Evolutionary conservation across 306 rosid species (phyloP).

Genomic region (Castanea crenata): DNA sequence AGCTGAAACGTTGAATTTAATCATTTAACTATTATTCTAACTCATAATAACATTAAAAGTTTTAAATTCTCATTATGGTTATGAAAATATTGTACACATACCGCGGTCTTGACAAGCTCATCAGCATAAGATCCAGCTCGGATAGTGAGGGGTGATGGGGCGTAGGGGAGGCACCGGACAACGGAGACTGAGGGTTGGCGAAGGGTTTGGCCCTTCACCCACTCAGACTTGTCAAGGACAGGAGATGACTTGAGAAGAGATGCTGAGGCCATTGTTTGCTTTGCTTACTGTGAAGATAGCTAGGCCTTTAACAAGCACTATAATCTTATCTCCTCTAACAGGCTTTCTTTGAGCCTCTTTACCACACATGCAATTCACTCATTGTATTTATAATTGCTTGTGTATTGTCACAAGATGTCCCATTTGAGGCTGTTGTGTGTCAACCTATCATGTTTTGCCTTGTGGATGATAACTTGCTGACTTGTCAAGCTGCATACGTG

Average conservation of each 20-base stretch:
- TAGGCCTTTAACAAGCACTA: not conserved
- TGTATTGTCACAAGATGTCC: conserved; percentile 47
- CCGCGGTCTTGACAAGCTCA: conserved; percentile 97
- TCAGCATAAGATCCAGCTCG: conserved; percentile 80
- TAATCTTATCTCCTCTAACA: conserved; percentile 69
- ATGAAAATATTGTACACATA: conserved; percentile 20
- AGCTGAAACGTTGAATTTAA: no score
- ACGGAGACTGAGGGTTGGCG: conserved; percentile 57
- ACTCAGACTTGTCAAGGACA: conserved; percentile 85
- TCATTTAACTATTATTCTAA: no score
- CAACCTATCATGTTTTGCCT: conserved; percentile 40
- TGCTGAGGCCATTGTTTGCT: conserved; percentile 71
- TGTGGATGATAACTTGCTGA: conserved; percentile 75
- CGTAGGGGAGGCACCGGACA: conserved; percentile 53
- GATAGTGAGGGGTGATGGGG: conserved; percentile 53
- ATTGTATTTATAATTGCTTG: conserved; percentile 48
- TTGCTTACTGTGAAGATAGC: not conserved
- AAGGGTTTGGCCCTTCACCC: conserved; percentile 80
- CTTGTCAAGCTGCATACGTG: conserved; percentile 36
- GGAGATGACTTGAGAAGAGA: conserved; percentile 78
- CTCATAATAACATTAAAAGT: no score
- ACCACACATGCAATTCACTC: conserved; percentile 57
- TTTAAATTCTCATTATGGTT: not conserved
- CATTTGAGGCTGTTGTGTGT: conserved; percentile 63
- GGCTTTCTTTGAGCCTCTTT: conserved; percentile 40